A percentile compares a stretch with the other conserved stretches of the same genome.
Evolutionary conservation across 306 rosid genomes (phyloP).

Genomic region (Prunus mongolica): DNA sequence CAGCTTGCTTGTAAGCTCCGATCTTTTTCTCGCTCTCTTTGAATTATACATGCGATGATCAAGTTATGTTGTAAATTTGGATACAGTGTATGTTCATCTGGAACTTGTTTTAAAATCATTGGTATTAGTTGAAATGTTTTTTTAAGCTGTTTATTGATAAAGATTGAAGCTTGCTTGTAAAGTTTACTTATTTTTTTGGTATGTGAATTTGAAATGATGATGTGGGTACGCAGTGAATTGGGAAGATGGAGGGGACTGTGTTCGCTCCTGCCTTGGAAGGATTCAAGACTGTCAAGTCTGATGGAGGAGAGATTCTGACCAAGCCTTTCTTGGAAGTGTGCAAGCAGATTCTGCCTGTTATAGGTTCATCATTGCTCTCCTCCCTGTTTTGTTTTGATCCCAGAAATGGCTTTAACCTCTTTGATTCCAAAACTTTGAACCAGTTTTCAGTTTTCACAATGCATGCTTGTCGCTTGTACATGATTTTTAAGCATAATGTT

Average conservation of each 20-base stretch:
- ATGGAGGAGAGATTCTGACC: conserved; percentile 69
- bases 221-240: conserved; percentile 30
- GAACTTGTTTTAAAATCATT: background rate
- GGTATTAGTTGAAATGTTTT: background rate
- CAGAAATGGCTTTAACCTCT: background rate
- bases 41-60: background rate
- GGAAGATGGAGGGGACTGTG: conserved; percentile 70
- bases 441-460: background rate
- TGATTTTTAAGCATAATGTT: background rate
- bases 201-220: background rate
- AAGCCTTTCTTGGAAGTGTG: conserved; percentile 87
- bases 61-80: too few species aligned
- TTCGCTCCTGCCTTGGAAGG: conserved; percentile 82
- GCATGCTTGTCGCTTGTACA: background rate
- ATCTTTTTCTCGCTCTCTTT: background rate
- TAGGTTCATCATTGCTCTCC: conserved; percentile 43
- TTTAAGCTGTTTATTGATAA: background rate
- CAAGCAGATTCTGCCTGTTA: conserved; percentile 84
- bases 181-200: background rate
- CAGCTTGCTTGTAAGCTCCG: conserved; percentile 4
- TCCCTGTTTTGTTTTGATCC: background rate
- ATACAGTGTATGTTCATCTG: too few species aligned
- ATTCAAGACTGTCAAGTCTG: conserved; percentile 60
- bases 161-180: background rate
- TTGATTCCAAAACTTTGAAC: background rate